These are phyloP conservation scores for Eurotiales sp. DNA, from an alignment of 2,329 filamentous ascomycete species.

Conservation along the genomic window DNA sequence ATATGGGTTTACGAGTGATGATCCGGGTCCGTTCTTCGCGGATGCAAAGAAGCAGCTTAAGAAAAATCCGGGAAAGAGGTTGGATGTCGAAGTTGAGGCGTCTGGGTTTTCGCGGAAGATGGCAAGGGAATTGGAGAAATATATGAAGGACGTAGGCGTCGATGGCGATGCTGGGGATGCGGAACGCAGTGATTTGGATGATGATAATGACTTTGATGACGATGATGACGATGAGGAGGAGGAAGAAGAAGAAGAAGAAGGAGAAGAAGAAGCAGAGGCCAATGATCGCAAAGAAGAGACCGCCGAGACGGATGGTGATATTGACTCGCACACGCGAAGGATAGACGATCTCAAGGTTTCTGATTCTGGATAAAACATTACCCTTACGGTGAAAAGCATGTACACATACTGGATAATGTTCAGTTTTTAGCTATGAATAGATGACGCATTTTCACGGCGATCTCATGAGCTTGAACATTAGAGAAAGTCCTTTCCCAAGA, in stretches of 20 bases:
- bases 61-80: conserved; percentile 60
- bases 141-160: conserved; percentile 70
- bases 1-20: conserved; percentile 80
- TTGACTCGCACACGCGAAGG: conserved; percentile 27
- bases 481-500: no score
- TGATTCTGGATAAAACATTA: conserved; percentile 17
- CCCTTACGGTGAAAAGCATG: no score
- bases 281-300: conserved; percentile 9
- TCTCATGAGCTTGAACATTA: no score
- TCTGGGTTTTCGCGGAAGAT: conserved; percentile 97
- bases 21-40: conserved; percentile 78
- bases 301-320: conserved; percentile 14
- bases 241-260: conserved; percentile 34
- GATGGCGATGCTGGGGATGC: conserved; percentile 48
- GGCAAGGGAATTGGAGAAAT: conserved; percentile 86
- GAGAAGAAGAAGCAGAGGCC: conserved; percentile 15
- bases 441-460: no score
- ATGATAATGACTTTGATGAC: conserved; percentile 39
- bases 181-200: conserved; percentile 33
- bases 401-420: no score
- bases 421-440: no score
- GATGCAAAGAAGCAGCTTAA: conserved; percentile 71
- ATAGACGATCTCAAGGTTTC: conserved; percentile 31
- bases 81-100: conserved; percentile 86
- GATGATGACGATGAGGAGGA: conserved; percentile 30